Evolutionary conservation across 2,329 filamentous ascomycete genomes (phyloP), one percentile per base, ranked within the genome.

Genomic region (Exophiala calicioides): DNA sequence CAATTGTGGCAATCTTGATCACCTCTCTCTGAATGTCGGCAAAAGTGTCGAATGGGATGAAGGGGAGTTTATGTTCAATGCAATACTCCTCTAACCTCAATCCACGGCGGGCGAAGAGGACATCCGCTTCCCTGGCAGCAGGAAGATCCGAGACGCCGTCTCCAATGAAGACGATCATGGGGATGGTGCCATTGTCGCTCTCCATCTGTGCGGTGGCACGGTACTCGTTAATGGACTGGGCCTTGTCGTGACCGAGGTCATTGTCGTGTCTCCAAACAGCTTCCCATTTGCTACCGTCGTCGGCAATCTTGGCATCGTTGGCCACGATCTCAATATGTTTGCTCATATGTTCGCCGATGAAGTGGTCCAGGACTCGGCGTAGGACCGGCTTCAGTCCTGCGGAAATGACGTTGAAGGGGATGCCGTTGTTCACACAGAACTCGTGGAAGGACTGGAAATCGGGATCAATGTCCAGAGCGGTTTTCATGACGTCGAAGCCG

Each of bases 391-490:
- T 84, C 16, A 86, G 65, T 0, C 83, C 82, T 3, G 83, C 82
- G 13, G 79, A 84, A 61, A 86, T 86, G 47, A 86, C 77, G 58
- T 85, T 84, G 68, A 86, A 86, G 1, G 81, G 80, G 30, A 85
- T 84, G 2, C 73, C 66, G 60, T 84, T 80, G 47, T 70, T 71
- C 31, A 81, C 63, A 65, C 82, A 86, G 65, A 81, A 86, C 44
- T 76, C 61, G 67, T 86, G 82, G 68, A 86, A 86, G 33, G 70
- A 69, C 33, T 74, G 70, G 66, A 86, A 86, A 52, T 78, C 80
- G 0, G 74, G 73, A 58, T 86, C 83, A 44, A 86, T 81, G 23
- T 82, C 76, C 20, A 86, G 73, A 0, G 71, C 71, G 36, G 78
- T 68, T 58, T 81, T 73, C 77, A 86, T 82, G 21, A 84, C 70